Base-by-base conservation (phyloP, 73 alveolate species). In the Effrenium voratum region DNA sequence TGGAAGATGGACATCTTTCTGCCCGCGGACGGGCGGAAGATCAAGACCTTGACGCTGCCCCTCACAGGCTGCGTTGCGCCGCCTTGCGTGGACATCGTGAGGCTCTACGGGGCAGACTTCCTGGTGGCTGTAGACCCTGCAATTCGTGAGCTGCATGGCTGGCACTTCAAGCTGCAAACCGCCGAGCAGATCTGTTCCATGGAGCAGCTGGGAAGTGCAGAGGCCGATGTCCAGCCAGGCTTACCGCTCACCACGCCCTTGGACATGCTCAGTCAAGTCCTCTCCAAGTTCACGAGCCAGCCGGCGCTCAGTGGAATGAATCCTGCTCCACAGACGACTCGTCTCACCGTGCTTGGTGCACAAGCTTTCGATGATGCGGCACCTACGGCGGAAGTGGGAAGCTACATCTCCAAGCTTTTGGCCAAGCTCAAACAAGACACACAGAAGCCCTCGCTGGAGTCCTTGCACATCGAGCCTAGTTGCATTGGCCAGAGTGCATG, bases 181-280 rank as follows among this genome's bases (percentile, higher is more conserved):
- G 87, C 87, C 16, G 87, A 77, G 87, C 87, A 77, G 40, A 63
- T 77, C 2, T 77, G 87, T 13, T 77, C 87, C 41, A 77, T 77
- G 87, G 87, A 77, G 43, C 87, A 77, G 38, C 36, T 41, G 63
- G 63, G 70, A 22, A 32, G 63, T 22, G 41, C 38, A 5, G 3
- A 22, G 41, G 87, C 34, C 0, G 41, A n/a, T n/a, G n/a, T n/a
- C n/a, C n/a, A n/a, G n/a, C n/a, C n/a, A n/a, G n/a, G n/a, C n/a
- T n/a, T n/a, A n/a, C n/a, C n/a, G n/a, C n/a, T n/a, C n/a, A n/a
- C n/a, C n/a, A n/a, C 87, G 5, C 43, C 63, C 63, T 77, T 77
- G 16, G 87, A 77, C 63, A 43, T 77, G 12, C 43, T 77, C 38
- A 41, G 43, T 63, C 87, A 77, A n/a, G 87, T 77, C 12, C 87